These are phyloP conservation scores for Cyclocybe cylindracea DNA, from an alignment of 768 basidiomycete genomes.

Conservation along the genomic window DNA sequence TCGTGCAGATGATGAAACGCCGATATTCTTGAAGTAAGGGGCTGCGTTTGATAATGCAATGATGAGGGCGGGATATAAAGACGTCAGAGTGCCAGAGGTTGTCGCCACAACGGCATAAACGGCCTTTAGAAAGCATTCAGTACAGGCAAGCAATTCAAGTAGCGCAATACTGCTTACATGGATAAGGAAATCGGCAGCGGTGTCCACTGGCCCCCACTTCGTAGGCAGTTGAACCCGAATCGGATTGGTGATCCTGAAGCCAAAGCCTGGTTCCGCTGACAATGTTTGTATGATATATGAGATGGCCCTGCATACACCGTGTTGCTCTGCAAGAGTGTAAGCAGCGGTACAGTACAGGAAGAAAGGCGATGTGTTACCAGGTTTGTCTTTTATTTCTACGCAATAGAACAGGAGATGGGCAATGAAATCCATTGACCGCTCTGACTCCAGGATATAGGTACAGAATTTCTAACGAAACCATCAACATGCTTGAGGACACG, in stretches of 20 bases:
- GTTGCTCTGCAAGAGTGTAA: constrained; percentile 64
- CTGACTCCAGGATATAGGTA: constrained; percentile 76
- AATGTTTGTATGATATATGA: constrained; percentile 92
- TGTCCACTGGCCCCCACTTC: constrained; percentile 76
- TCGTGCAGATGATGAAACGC: constrained; percentile 78
- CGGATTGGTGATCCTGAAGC: constrained; percentile 62
- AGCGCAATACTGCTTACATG: constrained; percentile 51
- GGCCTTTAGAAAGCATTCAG: constrained; percentile 47
- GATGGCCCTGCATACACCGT: constrained; percentile 84
- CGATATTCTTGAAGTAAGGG: constrained; percentile 81
- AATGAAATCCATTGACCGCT: constrained; percentile 74
- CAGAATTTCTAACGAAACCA: constrained; percentile 75
- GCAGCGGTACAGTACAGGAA: background rate
- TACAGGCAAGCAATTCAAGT: background rate
- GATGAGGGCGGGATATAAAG: constrained; percentile 89
- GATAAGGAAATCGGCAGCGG: constrained; percentile 84
- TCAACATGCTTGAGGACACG: background rate
- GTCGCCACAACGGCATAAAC: constrained; percentile 90
- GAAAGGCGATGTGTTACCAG: constrained; percentile 55
- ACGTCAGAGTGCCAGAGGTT: constrained; percentile 77
- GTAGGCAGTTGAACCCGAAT: constrained; percentile 67
- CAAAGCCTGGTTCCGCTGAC: constrained; percentile 83
- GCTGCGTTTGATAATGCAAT: constrained; percentile 89
- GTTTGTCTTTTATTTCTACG: constrained; percentile 91
- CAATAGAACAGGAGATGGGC: constrained; percentile 80